Evolutionary conservation across 2,329 filamentous ascomycete species (phyloP).

Genomic region (Aspergillus jensenii): DNA sequence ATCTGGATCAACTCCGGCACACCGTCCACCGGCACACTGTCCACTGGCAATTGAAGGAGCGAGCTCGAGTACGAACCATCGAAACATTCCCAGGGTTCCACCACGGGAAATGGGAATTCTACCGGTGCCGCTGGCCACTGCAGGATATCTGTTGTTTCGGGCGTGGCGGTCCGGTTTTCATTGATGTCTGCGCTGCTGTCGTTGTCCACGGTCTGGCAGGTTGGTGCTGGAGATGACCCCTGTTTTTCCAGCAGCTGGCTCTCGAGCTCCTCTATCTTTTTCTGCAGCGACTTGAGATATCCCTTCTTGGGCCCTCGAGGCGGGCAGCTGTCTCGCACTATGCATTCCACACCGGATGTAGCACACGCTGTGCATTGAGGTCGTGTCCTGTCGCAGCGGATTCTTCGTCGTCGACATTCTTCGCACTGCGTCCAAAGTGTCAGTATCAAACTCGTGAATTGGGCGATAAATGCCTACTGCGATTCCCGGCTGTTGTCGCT

Average conservation of each 20-base stretch:
- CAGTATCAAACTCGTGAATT: background rate
- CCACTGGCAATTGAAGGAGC: background rate
- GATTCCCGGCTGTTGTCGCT: background rate
- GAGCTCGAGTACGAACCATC: background rate
- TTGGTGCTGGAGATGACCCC: background rate
- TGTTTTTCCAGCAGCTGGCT: background rate
- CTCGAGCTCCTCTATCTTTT: background rate
- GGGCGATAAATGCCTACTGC: background rate
- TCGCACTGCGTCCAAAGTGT: background rate
- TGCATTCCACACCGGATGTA: background rate
- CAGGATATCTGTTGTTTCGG: background rate
- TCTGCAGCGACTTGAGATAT: background rate
- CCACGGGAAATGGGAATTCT: background rate
- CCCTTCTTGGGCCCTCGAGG: slow-evolving; percentile 6
- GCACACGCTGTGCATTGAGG: slow-evolving; percentile 7
- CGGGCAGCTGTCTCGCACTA: background rate
- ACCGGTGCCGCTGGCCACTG: background rate
- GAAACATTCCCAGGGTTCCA: background rate
- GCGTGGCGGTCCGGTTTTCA: background rate
- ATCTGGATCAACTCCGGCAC: background rate
- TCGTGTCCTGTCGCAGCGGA: slow-evolving; percentile 8
- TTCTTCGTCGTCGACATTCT: slow-evolving; percentile 10
- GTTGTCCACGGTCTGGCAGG: background rate
- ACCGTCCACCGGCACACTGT: background rate
- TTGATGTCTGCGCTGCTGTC: background rate